Base-by-base conservation (phyloP, 768 basidiomycete genomes). In the Holtermanniella nyarrowii region DNA sequence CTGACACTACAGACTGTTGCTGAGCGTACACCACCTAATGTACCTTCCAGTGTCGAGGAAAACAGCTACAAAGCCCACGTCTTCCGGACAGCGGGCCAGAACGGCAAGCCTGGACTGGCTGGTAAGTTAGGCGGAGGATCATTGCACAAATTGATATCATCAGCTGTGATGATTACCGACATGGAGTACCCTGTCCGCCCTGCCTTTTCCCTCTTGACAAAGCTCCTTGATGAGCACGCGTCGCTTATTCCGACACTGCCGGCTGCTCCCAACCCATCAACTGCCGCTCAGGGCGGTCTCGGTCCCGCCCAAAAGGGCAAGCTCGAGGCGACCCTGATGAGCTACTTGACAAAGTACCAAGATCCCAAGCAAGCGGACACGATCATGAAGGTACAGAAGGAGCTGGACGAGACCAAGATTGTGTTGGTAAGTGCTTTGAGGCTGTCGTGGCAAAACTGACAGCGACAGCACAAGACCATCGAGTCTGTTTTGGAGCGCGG, bases 331-430 rank as follows among this genome's bases (percentile, higher is more conserved):
- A 72, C 68, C 2, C 45, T 72, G 39, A 76, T 80, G 42, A 77
- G 76, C 4, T 96, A 89, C 69, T 73, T 96, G 41, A 76, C 80
- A 69, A 93, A 89, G 73, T 97, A 95, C 70, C 93, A 99, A 74
- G 93, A 99, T 73, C 93, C 93, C 10, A 79, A 82, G 58, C 89
- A 96, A 74, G 93, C 93, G 4, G 93, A 99, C 75, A 84, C 87
- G 18, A 96, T 99, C 67, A 93, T 97, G 91, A 80, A 84, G 58
- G 95, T 99, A 12, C 95, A 99, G 72, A 85, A 89, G 66, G 95
- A 99, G 69, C 74, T 99, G 48, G 95, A 99, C 70, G 95, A 99
- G 76, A 97, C 95, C 2, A 99, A 99, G 84, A 93, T 99, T 60
- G 82, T 97, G 43, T 75, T 99, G 72, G 91, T 93, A 62, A 54